Base-by-base conservation (phyloP, 2,329 filamentous ascomycete genomes). In the Pseudopithomyces chartarum region DNA sequence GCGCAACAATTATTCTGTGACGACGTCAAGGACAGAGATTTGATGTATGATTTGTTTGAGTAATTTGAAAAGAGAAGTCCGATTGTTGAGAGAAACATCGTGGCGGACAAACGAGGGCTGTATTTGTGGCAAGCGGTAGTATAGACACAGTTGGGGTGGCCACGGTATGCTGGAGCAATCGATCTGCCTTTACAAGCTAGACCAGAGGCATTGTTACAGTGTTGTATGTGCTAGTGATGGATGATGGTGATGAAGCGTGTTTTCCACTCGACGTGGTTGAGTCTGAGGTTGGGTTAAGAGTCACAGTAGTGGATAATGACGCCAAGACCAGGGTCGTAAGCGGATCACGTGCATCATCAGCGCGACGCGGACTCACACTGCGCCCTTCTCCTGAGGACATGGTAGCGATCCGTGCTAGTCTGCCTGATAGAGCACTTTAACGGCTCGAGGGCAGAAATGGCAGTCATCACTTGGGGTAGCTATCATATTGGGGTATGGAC, bases 21-120 rank as follows among this genome's bases (percentile, higher is more conserved):
- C 53, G 33, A 49, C 54, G 55, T 66, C 82, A 83, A 78, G 64
- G 78, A 78, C 57, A 76, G 76, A 29, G 79, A 80, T 59, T 82
- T 81, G 43, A 81, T 82, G 68, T 84, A 81, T 50, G 76, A 80
- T 63, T 79, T 75, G 65, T 82, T 79, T 50, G 76, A 80, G 63
- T 79, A 75, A 65, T 82, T 79, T 64, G 80, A 77, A 65, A 77
- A 78, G 69, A 79, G 82, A 59, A 79, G 72, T 65, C 74, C 70
- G 57, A 78, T 77, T 66, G 81, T 71, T 77, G 76, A 71, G 68
- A 73, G 78, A 76, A 78, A 73, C 83, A 85, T 85, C 60, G 80
- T 83, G 80, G 69, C 73, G 65, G 58, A 57, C 65, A 70, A 67
- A 60, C 56, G 57, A 59, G 59, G 58, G 39, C 59, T 64, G 39